These are phyloP conservation scores for Beauveria rudraprayagi DNA, from an alignment of 2,329 filamentous ascomycete species.

Conservation along the genomic window DNA sequence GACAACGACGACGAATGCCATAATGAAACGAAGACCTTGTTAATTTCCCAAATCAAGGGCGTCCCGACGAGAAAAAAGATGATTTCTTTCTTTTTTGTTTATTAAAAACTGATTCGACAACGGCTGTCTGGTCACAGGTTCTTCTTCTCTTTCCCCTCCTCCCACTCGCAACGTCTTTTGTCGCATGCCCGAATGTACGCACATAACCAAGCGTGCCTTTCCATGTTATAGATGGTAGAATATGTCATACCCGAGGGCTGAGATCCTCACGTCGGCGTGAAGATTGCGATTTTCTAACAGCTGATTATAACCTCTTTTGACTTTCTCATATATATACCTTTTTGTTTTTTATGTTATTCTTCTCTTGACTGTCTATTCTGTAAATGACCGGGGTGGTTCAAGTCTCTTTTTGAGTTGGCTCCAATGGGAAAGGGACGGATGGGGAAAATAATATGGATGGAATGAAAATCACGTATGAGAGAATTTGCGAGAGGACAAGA, in stretches of 20 bases:
- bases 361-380: neutral
- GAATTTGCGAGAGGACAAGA: neutral
- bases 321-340: conserved; percentile 3
- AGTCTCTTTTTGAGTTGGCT: neutral
- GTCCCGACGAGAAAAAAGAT: conserved; percentile 1
- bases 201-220: neutral
- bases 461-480: neutral
- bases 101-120: conserved; percentile 3
- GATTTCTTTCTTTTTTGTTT: neutral
- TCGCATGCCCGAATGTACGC: neutral
- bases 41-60: neutral
- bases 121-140: conserved; percentile 4
- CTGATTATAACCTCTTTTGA: neutral
- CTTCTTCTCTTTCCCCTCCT: neutral
- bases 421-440: neutral
- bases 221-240: conserved; percentile 7
- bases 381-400: neutral
- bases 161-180: neutral
- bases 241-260: conserved; percentile 9
- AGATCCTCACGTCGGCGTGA: conserved; percentile 1
- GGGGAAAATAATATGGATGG: neutral
- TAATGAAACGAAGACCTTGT: conserved; percentile 5
- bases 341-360: neutral
- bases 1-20: conserved; percentile 9
- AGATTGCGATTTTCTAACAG: conserved; percentile 2